These are phyloP conservation scores for Canavalia ensiformis DNA, from an alignment of 306 rosid species.

Conservation along the genomic window DNA sequence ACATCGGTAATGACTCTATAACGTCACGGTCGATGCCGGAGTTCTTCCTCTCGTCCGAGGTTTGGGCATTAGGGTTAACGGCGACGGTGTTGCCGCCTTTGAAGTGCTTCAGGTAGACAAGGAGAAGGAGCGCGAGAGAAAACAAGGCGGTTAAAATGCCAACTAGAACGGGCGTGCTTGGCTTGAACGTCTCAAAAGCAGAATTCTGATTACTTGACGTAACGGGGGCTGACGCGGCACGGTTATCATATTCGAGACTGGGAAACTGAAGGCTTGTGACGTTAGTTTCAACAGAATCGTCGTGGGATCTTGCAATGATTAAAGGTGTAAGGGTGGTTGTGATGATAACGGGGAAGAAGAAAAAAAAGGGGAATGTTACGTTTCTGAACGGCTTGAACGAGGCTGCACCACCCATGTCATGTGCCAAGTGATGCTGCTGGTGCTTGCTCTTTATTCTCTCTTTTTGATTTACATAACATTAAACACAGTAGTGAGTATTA, in stretches of 20 bases:
- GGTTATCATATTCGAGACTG: too few relatives aligned
- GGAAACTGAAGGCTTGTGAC: too few relatives aligned
- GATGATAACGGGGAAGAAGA: too few relatives aligned
- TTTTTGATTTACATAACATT: constrained; percentile 6
- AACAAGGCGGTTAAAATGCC: constrained; percentile 60
- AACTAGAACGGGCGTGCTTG: constrained; percentile 54
- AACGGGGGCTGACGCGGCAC: not conserved
- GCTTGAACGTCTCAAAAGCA: constrained; percentile 39
- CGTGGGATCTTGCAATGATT: too few relatives aligned
- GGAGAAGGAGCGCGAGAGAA: constrained; percentile 66
- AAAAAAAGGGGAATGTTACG: too few relatives aligned
- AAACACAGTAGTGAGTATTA: not conserved
- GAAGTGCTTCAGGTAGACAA: constrained; percentile 76
- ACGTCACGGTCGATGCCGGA: constrained; percentile 68
- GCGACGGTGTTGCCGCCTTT: not conserved
- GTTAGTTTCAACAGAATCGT: too few relatives aligned
- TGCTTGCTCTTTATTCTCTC: not conserved
- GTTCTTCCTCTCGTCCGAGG: constrained; percentile 53
- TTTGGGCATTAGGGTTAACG: not conserved
- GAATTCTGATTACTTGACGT: not conserved
- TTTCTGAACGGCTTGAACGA: not conserved
- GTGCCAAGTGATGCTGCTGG: not conserved
- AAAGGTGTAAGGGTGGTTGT: too few relatives aligned
- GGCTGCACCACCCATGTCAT: constrained; percentile 47
- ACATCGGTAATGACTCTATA: constrained; percentile 68